Base-by-base conservation (phyloP, 116 monocot genomes). In the Phalaenopsis hybrid region DNA sequence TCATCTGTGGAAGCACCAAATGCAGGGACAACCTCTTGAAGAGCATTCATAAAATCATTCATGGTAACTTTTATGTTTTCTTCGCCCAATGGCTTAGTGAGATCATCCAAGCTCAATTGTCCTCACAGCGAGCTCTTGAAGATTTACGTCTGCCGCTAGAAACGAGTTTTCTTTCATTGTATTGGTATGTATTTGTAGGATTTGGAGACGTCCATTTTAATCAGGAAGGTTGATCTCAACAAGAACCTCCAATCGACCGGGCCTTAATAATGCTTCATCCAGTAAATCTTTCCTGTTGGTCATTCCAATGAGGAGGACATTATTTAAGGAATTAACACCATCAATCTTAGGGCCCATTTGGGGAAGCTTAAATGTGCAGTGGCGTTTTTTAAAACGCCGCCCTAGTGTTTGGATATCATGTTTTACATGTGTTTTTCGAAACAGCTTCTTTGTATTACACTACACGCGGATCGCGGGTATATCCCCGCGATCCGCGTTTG, bases 261-360 rank as follows among this genome's bases (percentile, higher is more conserved):
- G 99, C 85, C 99, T 93, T 79, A 99, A 84, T 46, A 99, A 81
- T 58, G 99, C 99, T 91, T 95, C 95, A 91, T 99, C 99, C 67
- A 99, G 84, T 65, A 99, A 84, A 91, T 99, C 99, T 83, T 95
- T 99, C 76, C 99, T 87, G 81, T 98, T 98, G 52, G 98, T 98
- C 98, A 98, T 98, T 85, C 99, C 99, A 93, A 99, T 99, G 73
- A 99, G 99, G 78, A 99, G 82, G 20, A 99, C 99, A 84, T 99
- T 99, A 75, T 99, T 95, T 87, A 99, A 88, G 28, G 99, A 78
- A 81, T 99, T 93, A 80, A 99, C 99, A 44, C 99, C 99, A 88
- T 99, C 99, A 91, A 99, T 99, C 95, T n/a, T n/a, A n/a, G n/a
- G n/a, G n/a, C n/a, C n/a, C n/a, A n/a, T n/a, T n/a, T n/a, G n/a